phyloP scores from a whole-genome alignment of 768 basidiomycete genomes.

The Agrocybe pediades region DNA sequence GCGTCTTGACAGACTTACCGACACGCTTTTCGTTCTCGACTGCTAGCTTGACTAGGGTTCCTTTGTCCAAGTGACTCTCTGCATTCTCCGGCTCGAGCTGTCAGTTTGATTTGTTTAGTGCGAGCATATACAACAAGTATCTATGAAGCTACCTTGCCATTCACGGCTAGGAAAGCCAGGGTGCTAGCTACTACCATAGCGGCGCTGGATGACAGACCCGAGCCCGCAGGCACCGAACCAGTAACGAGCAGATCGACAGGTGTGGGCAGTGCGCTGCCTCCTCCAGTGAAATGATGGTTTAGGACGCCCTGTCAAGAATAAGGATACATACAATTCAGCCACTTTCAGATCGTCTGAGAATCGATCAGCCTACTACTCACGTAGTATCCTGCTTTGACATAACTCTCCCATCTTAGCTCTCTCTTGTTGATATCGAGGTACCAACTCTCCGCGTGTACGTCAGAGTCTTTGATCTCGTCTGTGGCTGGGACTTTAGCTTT shows the following conservation, averaged over 20 bases:
- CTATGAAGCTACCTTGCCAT: conserved; percentile 50
- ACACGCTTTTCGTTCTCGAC: conserved; percentile 87
- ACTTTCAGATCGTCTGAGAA: neutral
- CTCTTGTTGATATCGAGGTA: conserved; percentile 72
- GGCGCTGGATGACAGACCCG: conserved; percentile 85
- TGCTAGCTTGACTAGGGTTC: conserved; percentile 74
- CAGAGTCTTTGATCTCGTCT: conserved; percentile 32
- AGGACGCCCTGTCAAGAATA: conserved; percentile 55
- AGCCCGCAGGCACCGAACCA: conserved; percentile 84
- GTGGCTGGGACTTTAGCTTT: too few species aligned
- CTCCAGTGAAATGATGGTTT: conserved; percentile 53
- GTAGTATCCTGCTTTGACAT: conserved; percentile 85
- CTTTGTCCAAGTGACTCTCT: conserved; percentile 49
- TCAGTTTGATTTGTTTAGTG: too few species aligned
- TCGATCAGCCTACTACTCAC: conserved; percentile 43
- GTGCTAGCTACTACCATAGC: conserved; percentile 91
- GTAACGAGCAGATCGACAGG: conserved; percentile 77
- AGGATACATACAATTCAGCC: neutral
- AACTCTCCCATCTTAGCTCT: conserved; percentile 82
- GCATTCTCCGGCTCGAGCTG: conserved; percentile 23
- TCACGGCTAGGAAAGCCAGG: conserved; percentile 76
- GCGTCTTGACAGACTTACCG: conserved; percentile 37
- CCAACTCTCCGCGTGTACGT: conserved; percentile 58
- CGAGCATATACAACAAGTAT: neutral
- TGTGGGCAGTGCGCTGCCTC: conserved; percentile 35